Conservation (phyloP, 805 yeast genomes). For the Teunomyces cretensis region DNA sequence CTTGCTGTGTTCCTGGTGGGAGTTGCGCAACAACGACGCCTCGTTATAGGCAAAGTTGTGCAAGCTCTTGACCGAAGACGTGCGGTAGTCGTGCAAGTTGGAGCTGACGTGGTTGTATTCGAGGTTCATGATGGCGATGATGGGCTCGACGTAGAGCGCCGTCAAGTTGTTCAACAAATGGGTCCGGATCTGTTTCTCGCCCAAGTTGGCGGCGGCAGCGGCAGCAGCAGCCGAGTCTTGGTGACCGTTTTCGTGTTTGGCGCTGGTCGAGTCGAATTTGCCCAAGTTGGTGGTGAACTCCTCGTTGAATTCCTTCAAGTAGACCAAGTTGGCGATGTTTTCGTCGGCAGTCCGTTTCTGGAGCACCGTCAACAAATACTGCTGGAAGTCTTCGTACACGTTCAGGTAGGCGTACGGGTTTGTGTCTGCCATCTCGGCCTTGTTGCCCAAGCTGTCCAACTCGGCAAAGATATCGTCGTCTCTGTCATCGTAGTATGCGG, state of each 20-base stretch:
- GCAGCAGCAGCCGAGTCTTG: slow-evolving; percentile 12
- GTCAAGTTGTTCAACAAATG: slow-evolving; percentile 33
- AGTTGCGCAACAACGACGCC: background rate
- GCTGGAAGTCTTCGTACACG: slow-evolving; percentile 23
- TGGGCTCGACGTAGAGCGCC: slow-evolving; percentile 39
- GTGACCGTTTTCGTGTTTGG: slow-evolving; percentile 17
- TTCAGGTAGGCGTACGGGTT: slow-evolving; percentile 22
- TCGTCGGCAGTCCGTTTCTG: slow-evolving; percentile 8
- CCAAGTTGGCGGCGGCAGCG: slow-evolving; percentile 4
- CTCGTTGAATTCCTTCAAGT: slow-evolving; percentile 16
- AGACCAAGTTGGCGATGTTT: slow-evolving; percentile 11
- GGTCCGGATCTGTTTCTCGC: slow-evolving; percentile 37
- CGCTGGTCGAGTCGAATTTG: slow-evolving; percentile 15
- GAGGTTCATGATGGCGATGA: slow-evolving; percentile 33
- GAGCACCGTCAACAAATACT: slow-evolving; percentile 14
- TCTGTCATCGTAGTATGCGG: slow-evolving; percentile 1
- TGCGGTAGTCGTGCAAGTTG: slow-evolving; percentile 26
- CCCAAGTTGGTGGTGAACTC: slow-evolving; percentile 17
- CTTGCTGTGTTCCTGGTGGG: slow-evolving; percentile 1
- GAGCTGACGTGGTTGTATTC: slow-evolving; percentile 29
- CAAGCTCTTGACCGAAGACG: slow-evolving; percentile 23
- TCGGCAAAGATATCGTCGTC: slow-evolving; percentile 11
- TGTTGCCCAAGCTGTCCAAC: slow-evolving; percentile 13
- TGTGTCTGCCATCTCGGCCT: slow-evolving; percentile 7
- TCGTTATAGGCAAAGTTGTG: slow-evolving; percentile 13